These are phyloP conservation scores for Lodderomyces orthopsilosis DNA, from an alignment of 1,139 yeast genomes.

Conservation along the genomic window DNA sequence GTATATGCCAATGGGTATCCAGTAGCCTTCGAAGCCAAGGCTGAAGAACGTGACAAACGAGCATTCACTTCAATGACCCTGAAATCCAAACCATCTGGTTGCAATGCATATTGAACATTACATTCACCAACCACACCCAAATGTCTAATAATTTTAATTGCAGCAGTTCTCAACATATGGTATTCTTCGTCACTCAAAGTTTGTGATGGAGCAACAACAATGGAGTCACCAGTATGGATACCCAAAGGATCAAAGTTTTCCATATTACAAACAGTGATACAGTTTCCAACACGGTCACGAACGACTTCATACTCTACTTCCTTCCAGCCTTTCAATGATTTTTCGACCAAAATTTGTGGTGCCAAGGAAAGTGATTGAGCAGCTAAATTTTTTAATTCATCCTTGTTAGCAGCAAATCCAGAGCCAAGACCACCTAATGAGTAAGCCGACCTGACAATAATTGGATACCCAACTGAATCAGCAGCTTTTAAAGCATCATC, in stretches of 20 bases:
- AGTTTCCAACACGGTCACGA: slow-evolving; percentile 92
- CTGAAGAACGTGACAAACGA: slow-evolving; percentile 94
- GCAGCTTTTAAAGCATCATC: slow-evolving; percentile 94
- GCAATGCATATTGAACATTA: slow-evolving; percentile 95
- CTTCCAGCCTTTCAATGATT: slow-evolving; percentile 97
- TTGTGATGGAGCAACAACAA: slow-evolving; percentile 98
- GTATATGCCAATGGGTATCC: slow-evolving; percentile 98
- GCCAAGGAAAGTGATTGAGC: slow-evolving; percentile 73
- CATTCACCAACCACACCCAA: slow-evolving; percentile 99
- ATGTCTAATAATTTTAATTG: slow-evolving; percentile 95
- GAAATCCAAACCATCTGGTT: slow-evolving; percentile 92
- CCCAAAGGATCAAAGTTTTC: slow-evolving; percentile 98
- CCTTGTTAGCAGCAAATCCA: slow-evolving; percentile 85
- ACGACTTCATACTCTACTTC: slow-evolving; percentile 99
- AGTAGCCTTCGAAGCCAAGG: slow-evolving; percentile 96
- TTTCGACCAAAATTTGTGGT: slow-evolving; percentile 95
- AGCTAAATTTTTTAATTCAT: slow-evolving; percentile 49
- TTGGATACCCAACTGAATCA: slow-evolving; percentile 84
- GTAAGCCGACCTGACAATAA: slow-evolving; percentile 95
- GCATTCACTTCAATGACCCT: slow-evolving; percentile 98
- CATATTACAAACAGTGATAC: slow-evolving; percentile 99
- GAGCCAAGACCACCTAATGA: slow-evolving; percentile 98
- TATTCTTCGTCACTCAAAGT: slow-evolving; percentile 95
- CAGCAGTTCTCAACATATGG: slow-evolving; percentile 97
- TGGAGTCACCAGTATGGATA: slow-evolving; percentile 97